Percentiles rank a stretch among this genome's conserved stretches.
Evolutionary conservation across 306 rosid species (phyloP).

Genomic region (Gastrolobium villosum): DNA sequence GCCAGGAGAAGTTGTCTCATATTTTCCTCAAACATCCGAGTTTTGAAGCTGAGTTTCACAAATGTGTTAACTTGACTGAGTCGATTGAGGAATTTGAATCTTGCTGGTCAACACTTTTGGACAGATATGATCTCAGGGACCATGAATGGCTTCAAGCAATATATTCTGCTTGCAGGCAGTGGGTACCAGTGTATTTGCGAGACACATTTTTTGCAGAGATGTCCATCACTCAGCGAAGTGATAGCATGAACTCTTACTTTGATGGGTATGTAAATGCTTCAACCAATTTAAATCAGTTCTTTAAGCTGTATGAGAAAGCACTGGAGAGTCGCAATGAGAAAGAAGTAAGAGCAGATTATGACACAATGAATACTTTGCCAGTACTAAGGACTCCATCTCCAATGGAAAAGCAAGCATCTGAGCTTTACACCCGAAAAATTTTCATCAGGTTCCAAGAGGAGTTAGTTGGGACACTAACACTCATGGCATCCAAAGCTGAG

Average conservation of each 20-base stretch:
- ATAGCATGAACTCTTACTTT: slow-evolving; percentile 97
- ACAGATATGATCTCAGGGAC: slow-evolving; percentile 87
- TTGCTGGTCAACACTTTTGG: slow-evolving; percentile 88
- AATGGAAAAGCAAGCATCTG: slow-evolving; percentile 98
- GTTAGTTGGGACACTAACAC: slow-evolving; percentile 91
- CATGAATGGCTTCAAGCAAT: slow-evolving; percentile 95
- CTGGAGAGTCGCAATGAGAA: slow-evolving; percentile 98
- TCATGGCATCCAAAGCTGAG: slow-evolving; percentile 88
- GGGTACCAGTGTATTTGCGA: slow-evolving; percentile 97
- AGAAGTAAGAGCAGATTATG: slow-evolving; percentile 97
- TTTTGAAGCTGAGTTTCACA: slow-evolving; percentile 97
- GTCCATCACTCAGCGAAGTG: slow-evolving; percentile 98
- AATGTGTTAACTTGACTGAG: slow-evolving; percentile 94
- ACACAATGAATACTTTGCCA: slow-evolving; percentile 86
- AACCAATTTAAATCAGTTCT: slow-evolving; percentile 89
- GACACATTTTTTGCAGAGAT: slow-evolving; percentile 97
- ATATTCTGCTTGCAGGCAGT: slow-evolving; percentile 82
- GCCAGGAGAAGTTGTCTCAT: slow-evolving; percentile 94
- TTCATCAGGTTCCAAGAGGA: slow-evolving; percentile 96
- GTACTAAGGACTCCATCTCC: slow-evolving; percentile 95
- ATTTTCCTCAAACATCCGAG: slow-evolving; percentile 87
- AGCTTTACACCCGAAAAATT: slow-evolving; percentile 86
- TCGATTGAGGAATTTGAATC: slow-evolving; percentile 95
- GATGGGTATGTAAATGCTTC: slow-evolving; percentile 99
- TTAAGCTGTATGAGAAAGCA: slow-evolving; percentile 96